Base-by-base conservation (phyloP, 176 grass and related monocot species). In the Dactylis glomerata region DNA sequence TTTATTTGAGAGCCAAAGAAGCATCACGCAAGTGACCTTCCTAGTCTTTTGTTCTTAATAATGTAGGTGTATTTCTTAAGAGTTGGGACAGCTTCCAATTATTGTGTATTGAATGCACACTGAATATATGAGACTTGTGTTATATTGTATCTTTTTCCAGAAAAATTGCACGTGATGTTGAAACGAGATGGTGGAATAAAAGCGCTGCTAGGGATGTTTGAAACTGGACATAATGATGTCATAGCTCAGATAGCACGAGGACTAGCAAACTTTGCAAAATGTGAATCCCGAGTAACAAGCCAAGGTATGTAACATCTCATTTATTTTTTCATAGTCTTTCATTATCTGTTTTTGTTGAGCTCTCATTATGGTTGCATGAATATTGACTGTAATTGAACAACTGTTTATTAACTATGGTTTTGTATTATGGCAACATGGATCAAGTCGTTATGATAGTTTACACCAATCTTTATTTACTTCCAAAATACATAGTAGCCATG, bases 251-350 rank as follows among this genome's bases (percentile, higher is more conserved):
- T 98, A 81, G 93, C 96, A 85, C 84, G 96, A 81, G 96, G 96
- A 74, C 88, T 98, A n/a, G 89, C 96, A 54, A 98, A 98, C 77
- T 95, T 93, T 81, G 96, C 93, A 81, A 98, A 98, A 89, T 95
- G 89, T 90, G 96, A 98, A 98, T 98, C 96, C 63, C 91, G 93
- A 70, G 85, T 88, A 80, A 92, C 89, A 63, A 91, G 80, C 77
- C 92, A 98, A 88, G 96, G 96, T 98, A 58, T 66, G 81, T 40
- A 59, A 36, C 14, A 47, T 88, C 6, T 69, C 32, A 7, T 72
- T 59, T 87, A 3, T 38, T 81, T 12, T 12, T 40, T 80, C 34
- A 33, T 28, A 49, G 49, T 17, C 55, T 26, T 73, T 63, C 76
- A 26, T 82, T 22, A 13, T 68, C 77, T 86, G 42, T 10, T 86